Percentiles rank a stretch among this genome's conserved stretches.
phyloP scores from a whole-genome alignment of 2,329 filamentous ascomycete species.

The Moelleriella libera region DNA sequence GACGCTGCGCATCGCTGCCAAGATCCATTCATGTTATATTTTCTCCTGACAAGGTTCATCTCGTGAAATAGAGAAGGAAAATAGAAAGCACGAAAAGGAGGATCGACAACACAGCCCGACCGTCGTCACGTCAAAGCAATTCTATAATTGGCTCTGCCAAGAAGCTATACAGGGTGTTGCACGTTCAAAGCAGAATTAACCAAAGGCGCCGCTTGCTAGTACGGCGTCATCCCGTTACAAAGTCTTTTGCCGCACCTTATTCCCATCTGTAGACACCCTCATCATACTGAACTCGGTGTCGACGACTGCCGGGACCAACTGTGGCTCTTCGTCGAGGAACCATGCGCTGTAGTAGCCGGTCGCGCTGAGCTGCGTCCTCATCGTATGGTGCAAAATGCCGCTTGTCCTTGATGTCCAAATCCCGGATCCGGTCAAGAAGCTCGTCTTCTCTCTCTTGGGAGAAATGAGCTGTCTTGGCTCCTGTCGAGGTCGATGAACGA shows the following conservation, averaged over 20 bases:
- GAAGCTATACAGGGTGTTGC: too few relatives aligned
- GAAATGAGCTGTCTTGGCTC: constrained; percentile 8
- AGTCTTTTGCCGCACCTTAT: constrained; percentile 10
- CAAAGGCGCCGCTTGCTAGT: too few relatives aligned
- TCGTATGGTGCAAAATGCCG: constrained; percentile 9
- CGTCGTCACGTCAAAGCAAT: too few relatives aligned
- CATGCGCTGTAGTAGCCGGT: constrained; percentile 26
- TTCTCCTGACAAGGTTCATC: too few relatives aligned
- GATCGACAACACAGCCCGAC: too few relatives aligned
- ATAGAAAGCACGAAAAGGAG: too few relatives aligned
- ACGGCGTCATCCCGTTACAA: too few relatives aligned
- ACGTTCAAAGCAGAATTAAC: too few relatives aligned
- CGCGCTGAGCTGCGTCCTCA: constrained; percentile 23
- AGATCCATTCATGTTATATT: too few relatives aligned
- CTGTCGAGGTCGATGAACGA: constrained; percentile 10
- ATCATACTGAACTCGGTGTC: constrained; percentile 21
- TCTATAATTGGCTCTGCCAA: too few relatives aligned
- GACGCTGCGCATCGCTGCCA: too few relatives aligned
- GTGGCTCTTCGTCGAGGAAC: constrained; percentile 21
- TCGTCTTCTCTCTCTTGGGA: constrained; percentile 14
- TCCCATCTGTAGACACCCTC: constrained; percentile 25
- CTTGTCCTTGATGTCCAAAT: constrained; percentile 17
- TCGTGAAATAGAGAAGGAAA: too few relatives aligned
- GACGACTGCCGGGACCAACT: constrained; percentile 20
- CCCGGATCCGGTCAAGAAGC: constrained; percentile 17